Percentiles rank a stretch among this genome's conserved stretches.
Conservation (phyloP, 257 asterid species). For the Handroanthus guayacan region DNA sequence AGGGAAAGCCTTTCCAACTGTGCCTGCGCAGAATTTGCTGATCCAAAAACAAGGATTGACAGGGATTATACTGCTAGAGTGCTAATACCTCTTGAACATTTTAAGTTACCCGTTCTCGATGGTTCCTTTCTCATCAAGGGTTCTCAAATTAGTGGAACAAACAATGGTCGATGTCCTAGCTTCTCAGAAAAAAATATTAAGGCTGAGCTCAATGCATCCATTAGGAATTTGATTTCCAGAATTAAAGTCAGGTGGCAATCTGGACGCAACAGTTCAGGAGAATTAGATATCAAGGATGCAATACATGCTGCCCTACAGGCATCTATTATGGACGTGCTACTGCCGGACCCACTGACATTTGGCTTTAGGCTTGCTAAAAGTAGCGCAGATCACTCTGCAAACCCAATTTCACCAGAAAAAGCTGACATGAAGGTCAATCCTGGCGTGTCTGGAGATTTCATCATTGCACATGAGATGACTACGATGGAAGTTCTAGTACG, state of each 20-base stretch:
- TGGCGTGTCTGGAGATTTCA: constrained; percentile 45
- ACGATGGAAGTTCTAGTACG: constrained; percentile 92
- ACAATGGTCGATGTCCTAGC: constrained; percentile 57
- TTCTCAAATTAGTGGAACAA: constrained; percentile 50
- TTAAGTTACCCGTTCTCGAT: constrained; percentile 93
- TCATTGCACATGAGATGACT: constrained; percentile 82
- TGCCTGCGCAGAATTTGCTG: constrained; percentile 52
- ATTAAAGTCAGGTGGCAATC: constrained; percentile 98
- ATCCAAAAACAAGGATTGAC: constrained; percentile 95
- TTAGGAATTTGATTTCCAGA: constrained; percentile 79
- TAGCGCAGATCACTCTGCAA: constrained; percentile 36
- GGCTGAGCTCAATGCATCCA: constrained; percentile 85
- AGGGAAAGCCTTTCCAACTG: constrained; percentile 43
- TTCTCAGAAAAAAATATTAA: constrained; percentile 83
- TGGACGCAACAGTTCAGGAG: constrained; percentile 98
- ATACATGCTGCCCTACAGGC: constrained; percentile 92
- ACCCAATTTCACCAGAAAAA: constrained; percentile 41
- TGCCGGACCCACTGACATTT: constrained; percentile 97
- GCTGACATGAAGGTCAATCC: constrained; percentile 38
- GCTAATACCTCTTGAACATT: constrained; percentile 93
- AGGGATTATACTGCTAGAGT: constrained; percentile 94
- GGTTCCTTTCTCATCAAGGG: constrained; percentile 74
- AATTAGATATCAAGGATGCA: constrained; percentile 90
- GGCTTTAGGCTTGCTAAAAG: constrained; percentile 82
- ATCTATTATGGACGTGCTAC: constrained; percentile 92